Conservation (phyloP, 192 early-diverging fungal genomes). For the Podila epicladia region DNA sequence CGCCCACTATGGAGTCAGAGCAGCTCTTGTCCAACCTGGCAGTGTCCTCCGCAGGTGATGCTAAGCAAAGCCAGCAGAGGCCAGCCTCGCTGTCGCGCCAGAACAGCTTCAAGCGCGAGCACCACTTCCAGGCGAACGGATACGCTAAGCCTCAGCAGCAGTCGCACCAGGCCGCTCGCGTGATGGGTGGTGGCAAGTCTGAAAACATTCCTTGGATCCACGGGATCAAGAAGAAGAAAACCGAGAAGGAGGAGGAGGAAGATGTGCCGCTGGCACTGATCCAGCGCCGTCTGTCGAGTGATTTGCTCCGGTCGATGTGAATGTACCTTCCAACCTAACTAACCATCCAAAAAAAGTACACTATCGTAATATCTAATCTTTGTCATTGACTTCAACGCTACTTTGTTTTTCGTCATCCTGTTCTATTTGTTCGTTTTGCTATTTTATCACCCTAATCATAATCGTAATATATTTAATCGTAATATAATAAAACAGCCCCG, state of each 20-base stretch:
- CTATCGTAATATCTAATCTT: too few species aligned
- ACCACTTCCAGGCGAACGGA: neutral
- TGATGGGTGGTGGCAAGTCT: neutral
- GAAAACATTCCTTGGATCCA: neutral
- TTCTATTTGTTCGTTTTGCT: too few species aligned
- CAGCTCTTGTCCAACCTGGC: neutral
- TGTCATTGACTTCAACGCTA: too few species aligned
- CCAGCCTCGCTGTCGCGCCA: neutral
- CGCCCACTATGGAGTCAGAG: neutral
- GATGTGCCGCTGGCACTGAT: conserved; percentile 40
- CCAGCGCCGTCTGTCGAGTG: conserved; percentile 21
- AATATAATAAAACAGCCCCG: too few species aligned
- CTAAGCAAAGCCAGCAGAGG: neutral
- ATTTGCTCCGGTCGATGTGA: conserved; percentile 11
- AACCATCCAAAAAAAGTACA: too few species aligned
- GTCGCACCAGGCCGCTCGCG: neutral
- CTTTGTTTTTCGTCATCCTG: too few species aligned
- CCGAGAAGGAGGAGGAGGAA: conserved; percentile 25
- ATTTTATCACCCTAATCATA: too few species aligned
- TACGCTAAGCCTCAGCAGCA: neutral
- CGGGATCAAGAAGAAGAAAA: conserved; percentile 3
- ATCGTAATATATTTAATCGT: too few species aligned
- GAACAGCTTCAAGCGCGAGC: neutral
- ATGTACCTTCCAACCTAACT: too few species aligned
- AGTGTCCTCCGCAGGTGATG: neutral